Conservation (phyloP, 2,329 filamentous ascomycete species). For the Penicillium sp. region DNA sequence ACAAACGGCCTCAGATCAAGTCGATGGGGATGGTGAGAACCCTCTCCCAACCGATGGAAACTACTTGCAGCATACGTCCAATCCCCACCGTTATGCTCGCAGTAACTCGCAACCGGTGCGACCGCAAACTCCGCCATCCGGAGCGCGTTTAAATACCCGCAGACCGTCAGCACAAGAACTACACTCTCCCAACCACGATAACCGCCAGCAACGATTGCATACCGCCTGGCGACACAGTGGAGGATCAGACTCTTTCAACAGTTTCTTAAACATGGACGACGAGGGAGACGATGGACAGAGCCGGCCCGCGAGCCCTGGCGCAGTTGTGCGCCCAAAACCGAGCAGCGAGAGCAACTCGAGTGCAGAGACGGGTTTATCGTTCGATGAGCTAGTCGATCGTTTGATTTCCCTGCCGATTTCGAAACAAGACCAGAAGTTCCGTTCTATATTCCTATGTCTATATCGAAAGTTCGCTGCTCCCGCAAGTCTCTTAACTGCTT, state of each 20-base stretch:
- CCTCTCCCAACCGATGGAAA: constrained; percentile 32
- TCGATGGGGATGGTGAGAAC: constrained; percentile 36
- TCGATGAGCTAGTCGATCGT: constrained; percentile 78
- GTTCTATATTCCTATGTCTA: constrained; percentile 81
- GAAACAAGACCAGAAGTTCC: constrained; percentile 84
- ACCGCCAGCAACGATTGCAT: constrained; percentile 34
- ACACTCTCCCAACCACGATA: constrained; percentile 29
- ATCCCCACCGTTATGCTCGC: constrained; percentile 48
- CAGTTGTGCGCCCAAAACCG: constrained; percentile 31
- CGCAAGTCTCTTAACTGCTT: constrained; percentile 69
- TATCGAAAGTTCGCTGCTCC: constrained; percentile 93
- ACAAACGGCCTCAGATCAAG: constrained; percentile 34
- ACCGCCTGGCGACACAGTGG: constrained; percentile 40
- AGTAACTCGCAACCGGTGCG: constrained; percentile 48
- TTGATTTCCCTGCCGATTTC: constrained; percentile 77
- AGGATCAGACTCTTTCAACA: constrained; percentile 42
- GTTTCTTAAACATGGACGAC: constrained; percentile 44
- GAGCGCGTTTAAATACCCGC: constrained; percentile 34
- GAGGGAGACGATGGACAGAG: constrained; percentile 34
- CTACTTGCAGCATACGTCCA: constrained; percentile 32
- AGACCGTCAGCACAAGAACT: constrained; percentile 31
- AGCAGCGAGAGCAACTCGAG: constrained; percentile 31
- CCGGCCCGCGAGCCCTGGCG: constrained; percentile 28
- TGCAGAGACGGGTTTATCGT: constrained; percentile 40
- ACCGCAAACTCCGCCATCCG: constrained; percentile 47